Evolutionary conservation across 768 basidiomycete species (phyloP).

Genomic region (Plicaturopsis crispa): DNA sequence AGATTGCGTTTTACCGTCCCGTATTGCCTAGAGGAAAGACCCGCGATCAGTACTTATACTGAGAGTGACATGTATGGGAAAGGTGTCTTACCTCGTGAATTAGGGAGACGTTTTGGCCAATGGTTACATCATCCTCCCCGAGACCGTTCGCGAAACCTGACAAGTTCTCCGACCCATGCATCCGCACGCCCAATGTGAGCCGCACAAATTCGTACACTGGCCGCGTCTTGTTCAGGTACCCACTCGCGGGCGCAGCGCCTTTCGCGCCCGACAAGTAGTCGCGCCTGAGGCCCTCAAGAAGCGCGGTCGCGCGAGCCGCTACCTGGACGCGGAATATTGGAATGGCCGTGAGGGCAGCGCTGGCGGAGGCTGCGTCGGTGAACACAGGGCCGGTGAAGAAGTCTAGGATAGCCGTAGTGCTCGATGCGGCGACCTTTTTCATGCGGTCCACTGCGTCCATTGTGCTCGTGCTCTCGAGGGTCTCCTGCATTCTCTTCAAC

Average conservation of each 20-base stretch:
- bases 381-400: constrained; percentile 18
- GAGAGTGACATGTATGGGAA: neutral
- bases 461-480: constrained; percentile 57
- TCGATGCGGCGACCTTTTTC: constrained; percentile 50
- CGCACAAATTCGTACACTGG: constrained; percentile 67
- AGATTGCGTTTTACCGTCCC: constrained; percentile 60
- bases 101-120: constrained; percentile 66
- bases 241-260: constrained; percentile 40
- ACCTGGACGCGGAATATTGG: constrained; percentile 6
- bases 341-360: constrained; percentile 2
- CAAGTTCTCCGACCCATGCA: constrained; percentile 74
- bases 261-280: constrained; percentile 27
- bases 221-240: constrained; percentile 43
- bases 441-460: constrained; percentile 71
- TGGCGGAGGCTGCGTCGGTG: neutral
- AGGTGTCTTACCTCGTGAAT: constrained; percentile 56
- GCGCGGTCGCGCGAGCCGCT: constrained; percentile 1
- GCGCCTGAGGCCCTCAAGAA: constrained; percentile 22
- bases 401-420: constrained; percentile 39
- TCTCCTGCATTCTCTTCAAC: constrained; percentile 32
- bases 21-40: constrained; percentile 36
- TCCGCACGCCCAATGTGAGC: constrained; percentile 51
- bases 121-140: constrained; percentile 44
- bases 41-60: constrained; percentile 8
- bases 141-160: constrained; percentile 32